phyloP scores from a whole-genome alignment of 164 flowering plant genomes.

The Nymphaea thermarum region DNA sequence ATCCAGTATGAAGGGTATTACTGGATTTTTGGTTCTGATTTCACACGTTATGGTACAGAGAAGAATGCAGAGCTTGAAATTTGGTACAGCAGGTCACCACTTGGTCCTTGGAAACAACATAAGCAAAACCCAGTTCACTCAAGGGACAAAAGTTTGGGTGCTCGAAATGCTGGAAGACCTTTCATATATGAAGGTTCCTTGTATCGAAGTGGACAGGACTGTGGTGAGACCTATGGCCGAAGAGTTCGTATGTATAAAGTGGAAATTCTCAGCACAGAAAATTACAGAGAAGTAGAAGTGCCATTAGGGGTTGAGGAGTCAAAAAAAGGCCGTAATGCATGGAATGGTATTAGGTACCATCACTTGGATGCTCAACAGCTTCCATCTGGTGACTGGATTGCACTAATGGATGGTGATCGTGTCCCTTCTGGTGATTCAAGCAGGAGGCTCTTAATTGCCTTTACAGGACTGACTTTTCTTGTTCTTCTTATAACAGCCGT shows the following conservation, averaged over 20 bases:
- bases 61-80: slow-evolving; percentile 73
- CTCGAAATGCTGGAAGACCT: slow-evolving; percentile 82
- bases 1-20: slow-evolving; percentile 32
- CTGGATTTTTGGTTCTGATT: slow-evolving; percentile 84
- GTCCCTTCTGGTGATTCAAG: slow-evolving; percentile 55
- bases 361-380: slow-evolving; percentile 65
- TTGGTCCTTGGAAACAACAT: slow-evolving; percentile 80
- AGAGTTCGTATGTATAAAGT: slow-evolving; percentile 41
- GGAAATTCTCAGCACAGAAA: slow-evolving; percentile 35
- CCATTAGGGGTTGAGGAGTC: slow-evolving; percentile 34
- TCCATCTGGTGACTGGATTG: slow-evolving; percentile 56
- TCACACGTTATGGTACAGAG: slow-evolving; percentile 41
- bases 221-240: slow-evolving; percentile 59
- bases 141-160: slow-evolving; percentile 35
- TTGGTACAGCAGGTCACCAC: slow-evolving; percentile 61
- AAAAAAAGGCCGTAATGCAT: slow-evolving; percentile 48
- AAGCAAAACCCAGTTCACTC: slow-evolving; percentile 60
- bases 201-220: slow-evolving; percentile 70
- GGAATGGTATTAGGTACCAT: slow-evolving; percentile 73
- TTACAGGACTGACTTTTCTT: slow-evolving; percentile 26
- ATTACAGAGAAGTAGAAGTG: slow-evolving; percentile 58
- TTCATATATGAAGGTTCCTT: slow-evolving; percentile 51
- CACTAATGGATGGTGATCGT: slow-evolving; percentile 70
- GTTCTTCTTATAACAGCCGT: slow-evolving; percentile 21
- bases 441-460: slow-evolving; percentile 42